Evolutionary conservation across 805 yeast species (phyloP).

Genomic region (Schizosaccharomyces cryophilus): DNA sequence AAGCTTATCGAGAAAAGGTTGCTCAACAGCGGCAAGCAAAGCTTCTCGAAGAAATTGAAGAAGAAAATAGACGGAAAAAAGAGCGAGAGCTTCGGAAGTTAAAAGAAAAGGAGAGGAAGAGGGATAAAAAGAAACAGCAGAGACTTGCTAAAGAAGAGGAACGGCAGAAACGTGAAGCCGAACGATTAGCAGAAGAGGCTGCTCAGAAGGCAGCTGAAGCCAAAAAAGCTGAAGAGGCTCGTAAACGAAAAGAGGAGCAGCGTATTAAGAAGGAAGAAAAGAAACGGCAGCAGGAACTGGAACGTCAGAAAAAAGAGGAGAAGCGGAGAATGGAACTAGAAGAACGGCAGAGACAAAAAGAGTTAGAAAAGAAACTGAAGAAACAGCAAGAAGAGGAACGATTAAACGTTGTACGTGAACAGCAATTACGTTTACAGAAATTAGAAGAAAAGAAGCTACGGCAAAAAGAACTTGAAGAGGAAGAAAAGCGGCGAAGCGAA

Average conservation of each 20-base stretch:
- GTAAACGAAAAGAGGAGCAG: slow-evolving; percentile 9
- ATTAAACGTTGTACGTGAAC: slow-evolving; percentile 6
- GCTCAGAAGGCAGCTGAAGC: slow-evolving; percentile 8
- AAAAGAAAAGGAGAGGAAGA: slow-evolving; percentile 19
- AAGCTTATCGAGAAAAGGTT: slow-evolving; percentile 53
- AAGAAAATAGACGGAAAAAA: slow-evolving; percentile 9
- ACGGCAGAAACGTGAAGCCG: slow-evolving; percentile 14
- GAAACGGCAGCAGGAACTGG: slow-evolving; percentile 13
- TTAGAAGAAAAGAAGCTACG: background rate
- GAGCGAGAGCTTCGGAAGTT: slow-evolving; percentile 14
- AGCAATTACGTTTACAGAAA: slow-evolving; percentile 7
- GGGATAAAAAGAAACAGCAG: slow-evolving; percentile 18
- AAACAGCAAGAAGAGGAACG: slow-evolving; percentile 9
- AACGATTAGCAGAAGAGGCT: slow-evolving; percentile 13
- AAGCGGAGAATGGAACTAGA: slow-evolving; percentile 8
- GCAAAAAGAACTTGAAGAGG: background rate
- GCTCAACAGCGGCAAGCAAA: slow-evolving; percentile 37
- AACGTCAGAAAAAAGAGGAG: slow-evolving; percentile 7
- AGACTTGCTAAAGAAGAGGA: slow-evolving; percentile 19
- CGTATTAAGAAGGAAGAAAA: slow-evolving; percentile 11
- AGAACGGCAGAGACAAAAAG: slow-evolving; percentile 7
- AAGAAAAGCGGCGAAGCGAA: background rate
- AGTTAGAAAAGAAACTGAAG: slow-evolving; percentile 6
- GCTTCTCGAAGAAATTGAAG: slow-evolving; percentile 14
- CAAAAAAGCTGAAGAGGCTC: slow-evolving; percentile 8